Evolutionary conservation across 2,329 filamentous ascomycete genomes (phyloP).

Genomic region (Calonectria honghensis): DNA sequence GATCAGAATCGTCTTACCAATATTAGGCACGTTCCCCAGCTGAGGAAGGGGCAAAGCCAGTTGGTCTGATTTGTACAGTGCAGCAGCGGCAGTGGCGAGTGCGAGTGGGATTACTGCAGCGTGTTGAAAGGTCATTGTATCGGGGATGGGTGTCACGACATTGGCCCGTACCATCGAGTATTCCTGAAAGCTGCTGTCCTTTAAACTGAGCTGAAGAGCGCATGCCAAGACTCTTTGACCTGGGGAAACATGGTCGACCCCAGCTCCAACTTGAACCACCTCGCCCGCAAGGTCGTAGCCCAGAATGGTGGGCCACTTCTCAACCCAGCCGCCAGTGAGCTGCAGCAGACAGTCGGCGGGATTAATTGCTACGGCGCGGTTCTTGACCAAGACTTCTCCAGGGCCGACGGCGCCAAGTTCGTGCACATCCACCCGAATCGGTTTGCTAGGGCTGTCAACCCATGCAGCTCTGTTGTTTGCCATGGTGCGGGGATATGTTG

Average conservation of each 20-base stretch:
- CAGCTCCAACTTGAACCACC: background rate
- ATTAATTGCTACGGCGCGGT: constrained; percentile 2
- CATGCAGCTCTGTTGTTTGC: background rate
- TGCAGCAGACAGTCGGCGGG: constrained; percentile 11
- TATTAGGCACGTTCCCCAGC: background rate
- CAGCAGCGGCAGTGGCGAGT: background rate
- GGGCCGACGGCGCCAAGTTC: background rate
- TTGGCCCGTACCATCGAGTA: background rate
- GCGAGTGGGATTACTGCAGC: constrained; percentile 7
- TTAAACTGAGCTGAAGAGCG: constrained; percentile 9
- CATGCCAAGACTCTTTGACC: constrained; percentile 11
- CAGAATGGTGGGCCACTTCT: constrained; percentile 19
- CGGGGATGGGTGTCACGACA: constrained; percentile 1
- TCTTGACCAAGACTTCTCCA: constrained; percentile 5
- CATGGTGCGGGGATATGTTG: background rate
- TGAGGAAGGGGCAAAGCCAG: background rate
- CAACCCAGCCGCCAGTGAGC: constrained; percentile 6
- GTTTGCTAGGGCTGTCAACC: constrained; percentile 17
- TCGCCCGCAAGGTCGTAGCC: constrained; percentile 9
- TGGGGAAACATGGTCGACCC: background rate
- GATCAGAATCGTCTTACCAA: constrained; percentile 1
- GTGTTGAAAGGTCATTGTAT: background rate
- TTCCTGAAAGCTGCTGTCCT: constrained; percentile 9
- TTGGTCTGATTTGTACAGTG: background rate
- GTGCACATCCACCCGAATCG: background rate